Evolutionary conservation across 139 green algal species (phyloP).

Genomic region (Pseudopediastrum boryanum): DNA sequence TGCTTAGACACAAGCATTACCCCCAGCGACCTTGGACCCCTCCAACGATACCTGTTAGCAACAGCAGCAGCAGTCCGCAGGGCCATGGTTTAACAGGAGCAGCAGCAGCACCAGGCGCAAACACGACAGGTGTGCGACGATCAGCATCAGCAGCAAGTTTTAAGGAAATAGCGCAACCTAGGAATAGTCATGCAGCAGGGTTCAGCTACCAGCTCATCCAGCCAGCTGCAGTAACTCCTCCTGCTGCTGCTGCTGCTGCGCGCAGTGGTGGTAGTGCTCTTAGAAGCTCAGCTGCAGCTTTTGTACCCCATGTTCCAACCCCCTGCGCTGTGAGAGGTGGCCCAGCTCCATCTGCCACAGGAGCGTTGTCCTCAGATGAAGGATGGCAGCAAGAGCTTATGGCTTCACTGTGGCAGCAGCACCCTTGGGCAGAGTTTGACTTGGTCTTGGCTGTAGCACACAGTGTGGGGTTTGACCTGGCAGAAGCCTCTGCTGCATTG

Average conservation of each 20-base stretch:
- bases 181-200: not conserved
- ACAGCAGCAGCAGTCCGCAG: not conserved
- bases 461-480: not conserved
- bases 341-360: constrained; percentile 4
- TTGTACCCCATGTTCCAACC: not conserved
- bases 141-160: no score
- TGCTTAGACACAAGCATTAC: no score
- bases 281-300: not conserved
- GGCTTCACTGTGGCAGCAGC: not conserved
- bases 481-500: constrained; percentile 11
- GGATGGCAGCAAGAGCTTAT: not conserved
- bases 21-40: no score
- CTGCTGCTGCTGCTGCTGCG: no score
- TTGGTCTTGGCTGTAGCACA: constrained; percentile 4
- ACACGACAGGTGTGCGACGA: no score
- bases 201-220: not conserved
- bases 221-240: not conserved
- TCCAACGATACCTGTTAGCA: not conserved
- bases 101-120: not conserved
- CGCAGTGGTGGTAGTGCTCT: not conserved
- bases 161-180: not conserved
- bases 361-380: not conserved
- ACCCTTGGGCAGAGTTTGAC: not conserved
- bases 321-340: not conserved
- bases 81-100: not conserved